Evolutionary conservation across 2,329 filamentous ascomycete genomes (phyloP), one percentile per base, ranked within the genome.

Genomic region (Scorias spongiosa): DNA sequence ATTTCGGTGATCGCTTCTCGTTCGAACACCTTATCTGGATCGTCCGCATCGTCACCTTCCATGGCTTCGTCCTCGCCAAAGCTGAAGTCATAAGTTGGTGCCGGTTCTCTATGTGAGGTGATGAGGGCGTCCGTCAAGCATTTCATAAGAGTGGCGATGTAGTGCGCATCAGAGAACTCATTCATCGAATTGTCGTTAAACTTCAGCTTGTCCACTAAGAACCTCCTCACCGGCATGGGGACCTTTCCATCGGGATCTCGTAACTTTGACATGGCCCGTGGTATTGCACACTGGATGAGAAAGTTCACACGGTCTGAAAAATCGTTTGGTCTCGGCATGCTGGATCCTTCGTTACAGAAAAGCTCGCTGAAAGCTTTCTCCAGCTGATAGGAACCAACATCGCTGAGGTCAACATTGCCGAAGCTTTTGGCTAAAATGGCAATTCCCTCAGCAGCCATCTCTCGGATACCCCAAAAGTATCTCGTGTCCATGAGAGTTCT

Each of bases 121-220:
- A 72, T 64, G 44, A 80, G 61, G 9, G 73, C 70, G 48, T 76
- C 67, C 5, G 74, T 70, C 5, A 82, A 61, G 34, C 75, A 75
- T 32, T 62, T 66, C 67, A 98, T 82, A 18, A 98, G 70, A 17
- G 74, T 82, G 7, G 86, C 79, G 43, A 98, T 77, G 58, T 95
- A 98, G 55, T 84, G 80, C 49, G 88, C 81, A 56, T 98, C 93
- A 5, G 88, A 94, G 57, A 78, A 93, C 41, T 68, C 68, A 54
- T 98, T 98, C 47, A 84, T 81, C 2, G 83, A 80, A 58, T 98
- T 98, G 63, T 98, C 88, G 58, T 98, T 98, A 66, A 87, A 89
- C 41, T 84, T 81, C 29, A 98, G 69, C 57, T 93, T 84, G 53
- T 95, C 87, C 17, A 93, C 75, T 40, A 98, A 75, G 60, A 95